Percentiles rank a stretch among this genome's conserved stretches.
These are phyloP conservation scores for Phytophthora colocasiae DNA, from an alignment of 352 stramenopile species.

Conservation along the genomic window DNA sequence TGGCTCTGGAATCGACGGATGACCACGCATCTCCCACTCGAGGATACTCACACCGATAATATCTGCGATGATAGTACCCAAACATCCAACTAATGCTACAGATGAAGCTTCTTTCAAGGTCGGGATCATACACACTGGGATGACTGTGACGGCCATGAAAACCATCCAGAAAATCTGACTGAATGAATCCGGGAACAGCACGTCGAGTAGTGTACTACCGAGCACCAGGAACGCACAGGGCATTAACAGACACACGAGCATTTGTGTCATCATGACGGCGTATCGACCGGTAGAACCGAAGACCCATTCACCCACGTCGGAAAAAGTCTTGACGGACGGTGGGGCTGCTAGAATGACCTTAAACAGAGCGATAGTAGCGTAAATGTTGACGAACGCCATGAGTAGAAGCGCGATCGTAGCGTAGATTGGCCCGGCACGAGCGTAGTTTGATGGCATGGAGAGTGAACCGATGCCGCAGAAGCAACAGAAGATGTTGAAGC, in stretches of 20 bases:
- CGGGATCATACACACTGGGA: constrained; percentile 44
- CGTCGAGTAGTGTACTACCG: constrained; percentile 51
- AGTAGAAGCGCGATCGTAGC: constrained; percentile 58
- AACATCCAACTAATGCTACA: constrained; percentile 34
- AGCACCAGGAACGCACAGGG: constrained; percentile 62
- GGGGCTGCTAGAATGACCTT: constrained; percentile 40
- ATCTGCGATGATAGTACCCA: constrained; percentile 41
- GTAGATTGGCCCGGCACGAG: constrained; percentile 52
- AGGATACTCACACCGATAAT: constrained; percentile 41
- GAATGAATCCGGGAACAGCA: constrained; percentile 60
- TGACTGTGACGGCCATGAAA: constrained; percentile 46
- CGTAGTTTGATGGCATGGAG: constrained; percentile 73
- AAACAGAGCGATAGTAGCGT: constrained; percentile 51
- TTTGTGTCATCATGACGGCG: constrained; percentile 48
- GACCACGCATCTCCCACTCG: constrained; percentile 41
- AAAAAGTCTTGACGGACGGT: constrained; percentile 47
- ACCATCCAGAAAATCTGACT: constrained; percentile 47
- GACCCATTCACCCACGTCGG: constrained; percentile 52
- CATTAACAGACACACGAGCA: constrained; percentile 53
- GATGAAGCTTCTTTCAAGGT: constrained; percentile 40
- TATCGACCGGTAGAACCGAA: constrained; percentile 50
- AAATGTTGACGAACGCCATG: constrained; percentile 74
- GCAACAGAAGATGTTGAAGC: constrained; percentile 71
- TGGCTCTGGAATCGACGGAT: constrained; percentile 36
- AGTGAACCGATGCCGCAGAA: constrained; percentile 76